Evolutionary conservation across 2,329 filamentous ascomycete genomes (phyloP), one percentile per base, ranked within the genome.

Genomic region (Paradendryphiella salina): DNA sequence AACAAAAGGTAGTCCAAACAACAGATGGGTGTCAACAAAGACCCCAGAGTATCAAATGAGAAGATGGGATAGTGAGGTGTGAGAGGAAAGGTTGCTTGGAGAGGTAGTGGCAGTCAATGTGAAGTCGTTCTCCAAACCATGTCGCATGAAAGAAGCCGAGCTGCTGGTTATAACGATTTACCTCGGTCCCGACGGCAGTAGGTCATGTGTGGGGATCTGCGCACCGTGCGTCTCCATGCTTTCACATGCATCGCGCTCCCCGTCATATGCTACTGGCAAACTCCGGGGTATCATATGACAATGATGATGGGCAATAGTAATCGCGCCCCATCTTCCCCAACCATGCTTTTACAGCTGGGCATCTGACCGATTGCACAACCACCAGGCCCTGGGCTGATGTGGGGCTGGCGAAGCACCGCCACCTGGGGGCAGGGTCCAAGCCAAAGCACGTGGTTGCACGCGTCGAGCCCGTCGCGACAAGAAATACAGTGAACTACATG

Each of bases 11-110:
- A 18, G 14, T 26, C 23, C 33, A 34, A 33, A 32, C 17, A 48
- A 18, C 37, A 49, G 46, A n/a, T 37, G 53, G 58, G 56, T 54
- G 57, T 61, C 56, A 59, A 40, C 39, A 46, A 61, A 61, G 56
- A 59, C 33, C 52, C 59, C 59, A 39, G 38, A 28, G 6, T 35
- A 18, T 41, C 38, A 46, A 47, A 35, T 26, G 17, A 31, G 15
- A 43, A 18, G 23, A 39, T 31, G n/a, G 43, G 28, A 33, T 20
- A 43, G 44, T 46, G 18, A 18, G 33, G 32, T 45, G 35, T 46
- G 38, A 26, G 47, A 45, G 36, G 14, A 46, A 17, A 52, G 46
- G 48, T 45, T 33, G 38, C 35, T 32, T 18, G 36, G 38, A 43
- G 48, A 41, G 17, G 45, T 52, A 28, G 23, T 14, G 28, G 28